Base-by-base conservation (phyloP, 768 basidiomycete genomes). In the Podaxis sp. region DNA sequence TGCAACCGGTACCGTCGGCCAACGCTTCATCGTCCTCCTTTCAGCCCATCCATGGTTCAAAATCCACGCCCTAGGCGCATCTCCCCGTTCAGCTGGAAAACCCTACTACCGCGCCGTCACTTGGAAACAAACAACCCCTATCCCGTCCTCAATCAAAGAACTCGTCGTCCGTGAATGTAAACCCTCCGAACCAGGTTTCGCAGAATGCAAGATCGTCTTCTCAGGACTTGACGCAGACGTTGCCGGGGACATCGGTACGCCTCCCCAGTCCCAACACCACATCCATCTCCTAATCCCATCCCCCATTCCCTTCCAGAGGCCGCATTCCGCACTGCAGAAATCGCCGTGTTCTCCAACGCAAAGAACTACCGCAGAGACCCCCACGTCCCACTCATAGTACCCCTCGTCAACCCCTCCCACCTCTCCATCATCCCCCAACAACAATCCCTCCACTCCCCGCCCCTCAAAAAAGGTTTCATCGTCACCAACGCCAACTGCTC, bases 401-500 rank as follows among this genome's bases (percentile, higher is more conserved):
- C 97, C 11, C 88, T 97, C 66, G 95, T 96, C 66, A 99, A 99
- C 76, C 80, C 92, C 1, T 78, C 78, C 3, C 97, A 99, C 72
- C 76, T 98, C 28, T 77, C 84, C 65, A 91, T 98, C 66, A 79
- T 99, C 68, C 79, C 83, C 0, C 90, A 94, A 68, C 97, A 99
- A 73, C 91, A 79, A 55, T 66, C 84, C 1, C 76, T 83, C 14
- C 88, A 91, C 65, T 74, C 79, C 1, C 90, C 86, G 18, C 85
- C 84, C 0, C 82, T 90, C 36, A 83, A 82, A 68, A 86, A 84
- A 65, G 97, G 97, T 2, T 98, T 93, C 79, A 95, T 99, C 72
- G 89, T 99, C 63, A 95, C 95, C 61, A 99, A 99, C 72, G 97
- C 97, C 66, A 99, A 98, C 77, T 98, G 97, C 77, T 90, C 93